Evolutionary conservation across 129 eudicot species (phyloP).

Genomic region (Pulicaria dysenterica): DNA sequence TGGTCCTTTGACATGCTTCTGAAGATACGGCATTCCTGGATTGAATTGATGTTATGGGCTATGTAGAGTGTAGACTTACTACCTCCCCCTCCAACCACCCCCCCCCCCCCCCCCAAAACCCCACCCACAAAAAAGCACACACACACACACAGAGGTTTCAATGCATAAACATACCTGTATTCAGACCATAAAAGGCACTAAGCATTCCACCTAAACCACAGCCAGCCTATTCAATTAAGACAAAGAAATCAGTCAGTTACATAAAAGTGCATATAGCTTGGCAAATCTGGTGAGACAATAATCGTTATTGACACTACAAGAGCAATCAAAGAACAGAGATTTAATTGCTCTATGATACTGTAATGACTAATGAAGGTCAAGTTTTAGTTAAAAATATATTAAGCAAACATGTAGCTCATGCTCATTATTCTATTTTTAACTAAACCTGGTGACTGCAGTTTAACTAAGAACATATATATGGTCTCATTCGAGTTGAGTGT

Average conservation of each 20-base stretch:
- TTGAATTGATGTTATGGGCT: constrained; percentile 18
- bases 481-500: background rate
- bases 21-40: constrained; percentile 82
- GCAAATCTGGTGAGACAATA: background rate
- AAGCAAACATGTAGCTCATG: background rate
- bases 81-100: no score
- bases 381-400: background rate
- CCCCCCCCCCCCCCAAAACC: no score
- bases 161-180: constrained; percentile 50
- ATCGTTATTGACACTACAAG: no score
- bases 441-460: background rate
- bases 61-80: background rate
- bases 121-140: background rate
- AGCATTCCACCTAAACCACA: constrained; percentile 88
- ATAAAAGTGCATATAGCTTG: constrained; percentile 10
- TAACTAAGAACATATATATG: background rate
- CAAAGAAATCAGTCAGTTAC: constrained; percentile 6
- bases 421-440: constrained; percentile 1
- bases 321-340: no score
- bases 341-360: no score
- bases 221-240: constrained; percentile 61
- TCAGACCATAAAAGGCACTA: constrained; percentile 83
- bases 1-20: constrained; percentile 84
- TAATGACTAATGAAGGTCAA: background rate
- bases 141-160: background rate